phyloP scores from a whole-genome alignment of 768 basidiomycete genomes.

The Xanthoconium purpureum region DNA sequence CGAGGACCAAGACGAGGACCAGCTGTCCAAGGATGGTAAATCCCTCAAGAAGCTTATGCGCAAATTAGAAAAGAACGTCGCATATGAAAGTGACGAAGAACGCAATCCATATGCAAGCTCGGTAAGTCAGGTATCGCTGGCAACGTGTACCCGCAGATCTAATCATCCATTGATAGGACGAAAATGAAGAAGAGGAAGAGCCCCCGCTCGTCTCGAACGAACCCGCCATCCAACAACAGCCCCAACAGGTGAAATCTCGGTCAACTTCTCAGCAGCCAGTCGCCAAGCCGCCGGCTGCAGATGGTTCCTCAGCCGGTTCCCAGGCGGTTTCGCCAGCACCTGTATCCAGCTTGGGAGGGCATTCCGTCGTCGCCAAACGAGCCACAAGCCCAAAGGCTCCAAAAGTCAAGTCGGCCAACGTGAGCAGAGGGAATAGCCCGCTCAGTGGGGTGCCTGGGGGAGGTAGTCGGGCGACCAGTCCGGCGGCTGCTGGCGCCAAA shows the following conservation, averaged over 20 bases:
- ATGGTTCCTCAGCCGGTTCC: conserved; percentile 37
- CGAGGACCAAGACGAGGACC: conserved; percentile 61
- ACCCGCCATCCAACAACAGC: conserved; percentile 41
- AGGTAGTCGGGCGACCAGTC: conserved; percentile 54
- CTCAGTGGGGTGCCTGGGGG: conserved; percentile 35
- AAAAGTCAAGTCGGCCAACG: conserved; percentile 48
- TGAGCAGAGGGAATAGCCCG: conserved; percentile 59
- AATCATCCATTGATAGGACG: conserved; percentile 40
- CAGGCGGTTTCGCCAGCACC: conserved; percentile 54
- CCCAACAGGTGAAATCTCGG: conserved; percentile 46
- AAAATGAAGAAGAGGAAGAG: conserved; percentile 77
- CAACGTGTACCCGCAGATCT: background rate
- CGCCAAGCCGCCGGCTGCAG: conserved; percentile 33
- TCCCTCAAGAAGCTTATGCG: conserved; percentile 84
- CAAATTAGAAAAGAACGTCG: conserved; percentile 77
- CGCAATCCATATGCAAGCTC: conserved; percentile 77
- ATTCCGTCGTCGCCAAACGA: conserved; percentile 77
- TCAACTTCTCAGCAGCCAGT: conserved; percentile 38
- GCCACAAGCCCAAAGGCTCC: conserved; percentile 78
- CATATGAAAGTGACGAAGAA: conserved; percentile 81
- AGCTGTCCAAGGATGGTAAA: conserved; percentile 67
- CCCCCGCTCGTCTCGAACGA: conserved; percentile 39
- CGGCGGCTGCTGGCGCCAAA: conserved; percentile 30
- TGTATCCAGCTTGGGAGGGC: conserved; percentile 60
- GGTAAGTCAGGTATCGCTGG: conserved; percentile 39